Evolutionary conservation across 305 asterid genomes (phyloP).

Genomic region (Fraxinus baroniana): DNA sequence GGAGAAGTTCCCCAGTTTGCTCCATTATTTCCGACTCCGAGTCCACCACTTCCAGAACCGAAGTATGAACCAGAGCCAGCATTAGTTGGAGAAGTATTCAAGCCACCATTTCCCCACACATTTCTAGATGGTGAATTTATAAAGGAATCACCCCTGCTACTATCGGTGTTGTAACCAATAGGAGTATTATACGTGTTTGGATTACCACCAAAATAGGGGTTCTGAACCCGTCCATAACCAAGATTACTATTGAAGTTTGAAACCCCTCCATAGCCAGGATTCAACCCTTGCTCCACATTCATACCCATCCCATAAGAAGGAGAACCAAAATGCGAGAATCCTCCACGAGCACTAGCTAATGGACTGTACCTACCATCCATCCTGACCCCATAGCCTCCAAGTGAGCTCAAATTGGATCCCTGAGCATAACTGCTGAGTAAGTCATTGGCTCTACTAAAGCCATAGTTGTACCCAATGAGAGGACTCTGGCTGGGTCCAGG

Average conservation of each 20-base stretch:
- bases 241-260: slow-evolving; percentile 46
- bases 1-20: slow-evolving; percentile 66
- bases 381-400: slow-evolving; percentile 59
- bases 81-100: slow-evolving; percentile 49
- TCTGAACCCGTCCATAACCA: slow-evolving; percentile 52
- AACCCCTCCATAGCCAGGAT: slow-evolving; percentile 37
- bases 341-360: slow-evolving; percentile 42
- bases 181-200: slow-evolving; percentile 54
- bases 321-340: slow-evolving; percentile 52
- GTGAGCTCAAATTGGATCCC: slow-evolving; percentile 51
- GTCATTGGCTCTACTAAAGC: slow-evolving; percentile 48
- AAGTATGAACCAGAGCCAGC: slow-evolving; percentile 64
- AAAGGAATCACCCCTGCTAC: slow-evolving; percentile 48
- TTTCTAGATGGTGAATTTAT: slow-evolving; percentile 51
- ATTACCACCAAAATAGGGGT: slow-evolving; percentile 42
- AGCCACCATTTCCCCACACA: slow-evolving; percentile 67
- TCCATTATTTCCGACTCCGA: slow-evolving; percentile 68
- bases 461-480: slow-evolving; percentile 51
- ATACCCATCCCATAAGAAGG: slow-evolving; percentile 53
- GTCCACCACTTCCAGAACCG: slow-evolving; percentile 66
- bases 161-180: slow-evolving; percentile 47
- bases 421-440: slow-evolving; percentile 48
- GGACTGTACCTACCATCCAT: slow-evolving; percentile 54
- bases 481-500: slow-evolving; percentile 57
- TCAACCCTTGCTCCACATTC: slow-evolving; percentile 56